Percentiles rank a stretch among this genome's conserved stretches.
phyloP scores from a whole-genome alignment of 108 stramenopile genomes.

The Nitzschia sp. region DNA sequence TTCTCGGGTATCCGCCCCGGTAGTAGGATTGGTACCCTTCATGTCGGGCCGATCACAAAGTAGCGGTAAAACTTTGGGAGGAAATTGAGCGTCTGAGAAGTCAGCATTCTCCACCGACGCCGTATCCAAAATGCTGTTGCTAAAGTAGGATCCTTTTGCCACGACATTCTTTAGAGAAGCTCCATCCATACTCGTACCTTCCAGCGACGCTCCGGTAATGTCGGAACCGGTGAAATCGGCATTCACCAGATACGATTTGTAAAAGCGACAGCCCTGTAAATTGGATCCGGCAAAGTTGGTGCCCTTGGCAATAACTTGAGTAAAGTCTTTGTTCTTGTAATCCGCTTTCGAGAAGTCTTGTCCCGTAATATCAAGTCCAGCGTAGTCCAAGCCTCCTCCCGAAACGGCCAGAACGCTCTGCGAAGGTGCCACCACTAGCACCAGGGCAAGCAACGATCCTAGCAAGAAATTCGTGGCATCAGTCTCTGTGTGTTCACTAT shows the following conservation, averaged over 20 bases:
- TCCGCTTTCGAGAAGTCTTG: slow-evolving; percentile 72
- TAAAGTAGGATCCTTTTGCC: slow-evolving; percentile 80
- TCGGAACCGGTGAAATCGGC: slow-evolving; percentile 78
- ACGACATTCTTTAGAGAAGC: slow-evolving; percentile 65
- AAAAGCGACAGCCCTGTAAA: slow-evolving; percentile 84
- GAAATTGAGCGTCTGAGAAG: slow-evolving; percentile 86
- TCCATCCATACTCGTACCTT: slow-evolving; percentile 82
- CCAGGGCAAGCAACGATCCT: neutral
- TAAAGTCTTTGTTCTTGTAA: slow-evolving; percentile 90
- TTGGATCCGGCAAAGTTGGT: slow-evolving; percentile 76
- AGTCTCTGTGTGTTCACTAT: neutral
- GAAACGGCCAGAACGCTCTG: slow-evolving; percentile 33
- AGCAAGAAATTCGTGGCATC: neutral
- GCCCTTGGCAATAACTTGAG: slow-evolving; percentile 82
- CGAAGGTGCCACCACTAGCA: slow-evolving; percentile 3
- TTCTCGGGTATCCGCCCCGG: slow-evolving; percentile 92
- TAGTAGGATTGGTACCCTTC: slow-evolving; percentile 88
- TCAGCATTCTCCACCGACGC: slow-evolving; percentile 65
- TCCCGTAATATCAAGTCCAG: slow-evolving; percentile 73
- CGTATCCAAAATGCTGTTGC: slow-evolving; percentile 64
- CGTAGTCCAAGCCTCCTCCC: slow-evolving; percentile 75
- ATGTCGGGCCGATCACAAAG: slow-evolving; percentile 80
- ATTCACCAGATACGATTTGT: slow-evolving; percentile 84
- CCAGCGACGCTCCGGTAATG: slow-evolving; percentile 76
- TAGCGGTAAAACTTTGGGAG: slow-evolving; percentile 60